Percentiles rank a stretch among this genome's conserved stretches.
Evolutionary conservation across 768 basidiomycete genomes (phyloP).

Genomic region (Strobilomyces echinocephalus): DNA sequence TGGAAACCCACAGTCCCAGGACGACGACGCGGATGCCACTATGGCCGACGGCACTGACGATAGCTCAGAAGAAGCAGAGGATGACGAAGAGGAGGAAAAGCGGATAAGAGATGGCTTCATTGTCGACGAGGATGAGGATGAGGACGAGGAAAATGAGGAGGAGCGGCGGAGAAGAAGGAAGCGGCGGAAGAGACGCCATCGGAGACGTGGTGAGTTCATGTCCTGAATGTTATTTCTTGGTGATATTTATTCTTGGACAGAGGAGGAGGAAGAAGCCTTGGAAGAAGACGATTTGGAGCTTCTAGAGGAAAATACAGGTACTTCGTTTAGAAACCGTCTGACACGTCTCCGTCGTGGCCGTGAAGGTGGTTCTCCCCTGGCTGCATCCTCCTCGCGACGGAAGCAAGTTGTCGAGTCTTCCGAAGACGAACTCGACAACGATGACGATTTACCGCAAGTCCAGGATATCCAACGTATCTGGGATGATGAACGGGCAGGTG

Average conservation of each 20-base stretch:
- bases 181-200: constrained; percentile 62
- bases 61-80: constrained; percentile 86
- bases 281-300: constrained; percentile 89
- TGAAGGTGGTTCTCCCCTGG: constrained; percentile 65
- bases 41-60: constrained; percentile 62
- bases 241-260: constrained; percentile 20
- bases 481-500: constrained; percentile 66
- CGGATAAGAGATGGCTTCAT: constrained; percentile 87
- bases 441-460: constrained; percentile 48
- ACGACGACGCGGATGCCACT: constrained; percentile 53
- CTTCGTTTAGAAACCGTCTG: constrained; percentile 67
- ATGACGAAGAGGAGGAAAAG: constrained; percentile 83
- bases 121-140: constrained; percentile 89
- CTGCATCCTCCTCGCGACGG: constrained; percentile 56
- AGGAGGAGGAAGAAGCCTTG: constrained; percentile 59
- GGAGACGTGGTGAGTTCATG: constrained; percentile 41
- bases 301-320: constrained; percentile 79
- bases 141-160: constrained; percentile 64
- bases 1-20: constrained; percentile 46
- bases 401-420: constrained; percentile 63
- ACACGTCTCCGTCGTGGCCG: constrained; percentile 73
- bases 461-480: constrained; percentile 65
- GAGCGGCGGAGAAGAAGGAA: constrained; percentile 56
- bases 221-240: constrained; percentile 5
- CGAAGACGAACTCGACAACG: constrained; percentile 66